Base-by-base conservation (phyloP, 2,329 filamentous ascomycete species). In the Trichoderma koningii region DNA sequence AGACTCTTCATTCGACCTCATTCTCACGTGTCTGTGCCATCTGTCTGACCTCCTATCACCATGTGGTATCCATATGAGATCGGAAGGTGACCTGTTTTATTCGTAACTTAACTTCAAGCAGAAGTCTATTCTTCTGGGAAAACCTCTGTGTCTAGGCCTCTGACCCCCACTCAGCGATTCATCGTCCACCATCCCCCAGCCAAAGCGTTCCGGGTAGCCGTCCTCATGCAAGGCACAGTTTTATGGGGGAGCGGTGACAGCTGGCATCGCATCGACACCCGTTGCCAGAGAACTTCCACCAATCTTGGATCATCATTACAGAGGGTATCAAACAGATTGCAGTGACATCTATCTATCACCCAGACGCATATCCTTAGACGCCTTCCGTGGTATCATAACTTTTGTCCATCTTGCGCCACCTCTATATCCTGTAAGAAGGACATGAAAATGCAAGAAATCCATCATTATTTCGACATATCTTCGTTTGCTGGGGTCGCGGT, bases 401-500 rank as follows among this genome's bases (percentile, higher is more conserved):
- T 23, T 23, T 44, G 0, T 38, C 23, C 41, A 28, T 55, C 42
- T 52, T 52, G 41, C 60, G 50, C 50, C 50, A 3, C 19, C 51
- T 55, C 50, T 63, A 59, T 41, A 64, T 64, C 45, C 23, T 34
- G n/a, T 44, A 38, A 26, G 19, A 42, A 45, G 34, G 41, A 23
- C 30, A 21, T 21, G 6, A 26, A 59, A 41, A 63, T 45, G 15
- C 19, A 23, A 63, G 26, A 59, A 38, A 17, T 28, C 42, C 56
- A 30, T 62, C 44, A 66, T 28, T 61, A 67, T 65, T 76, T 73
- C 14, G 73, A 70, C 1, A 73, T 28, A 34, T 78, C 78, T 59
- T 80, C 77, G 5, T 75, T 75, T 0, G 80, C 79, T 15, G 87
- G 88, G 3, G 88, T 90, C 14, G 83, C 82, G 1, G 85, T 82